Conservation (phyloP, 164 flowering plant species). For the Dillenia suffruticosa region DNA sequence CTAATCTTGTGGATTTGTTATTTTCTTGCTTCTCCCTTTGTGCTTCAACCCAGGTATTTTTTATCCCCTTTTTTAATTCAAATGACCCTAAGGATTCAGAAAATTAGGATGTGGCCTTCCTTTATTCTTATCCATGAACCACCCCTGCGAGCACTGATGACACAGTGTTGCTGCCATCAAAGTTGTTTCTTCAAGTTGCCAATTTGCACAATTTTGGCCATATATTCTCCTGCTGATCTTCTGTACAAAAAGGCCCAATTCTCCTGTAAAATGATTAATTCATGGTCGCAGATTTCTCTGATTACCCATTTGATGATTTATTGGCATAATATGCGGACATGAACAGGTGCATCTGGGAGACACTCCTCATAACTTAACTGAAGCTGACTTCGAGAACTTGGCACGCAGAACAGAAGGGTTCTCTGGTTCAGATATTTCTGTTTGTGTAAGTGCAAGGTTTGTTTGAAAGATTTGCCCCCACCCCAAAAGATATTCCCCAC, state of each 20-base stretch:
- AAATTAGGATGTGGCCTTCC: too few species aligned
- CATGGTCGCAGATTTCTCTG: too few species aligned
- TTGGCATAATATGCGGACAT: neutral
- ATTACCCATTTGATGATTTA: too few species aligned
- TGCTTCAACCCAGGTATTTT: neutral
- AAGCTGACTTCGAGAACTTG: conserved; percentile 80
- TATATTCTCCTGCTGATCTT: too few species aligned
- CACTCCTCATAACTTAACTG: conserved; percentile 88
- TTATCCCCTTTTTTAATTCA: neutral
- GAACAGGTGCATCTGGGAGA: conserved; percentile 96
- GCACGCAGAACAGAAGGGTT: conserved; percentile 86
- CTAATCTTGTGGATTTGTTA: neutral
- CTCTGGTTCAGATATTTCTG: conserved; percentile 96
- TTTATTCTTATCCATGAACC: neutral
- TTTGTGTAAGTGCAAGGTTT: conserved; percentile 65
- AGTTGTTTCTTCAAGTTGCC: too few species aligned
- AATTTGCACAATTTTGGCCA: too few species aligned
- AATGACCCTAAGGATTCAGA: too few species aligned
- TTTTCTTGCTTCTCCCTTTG: neutral
- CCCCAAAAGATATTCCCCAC: neutral
- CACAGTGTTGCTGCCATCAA: too few species aligned
- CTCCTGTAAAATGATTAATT: too few species aligned
- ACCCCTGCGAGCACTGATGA: neutral
- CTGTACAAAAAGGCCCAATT: too few species aligned
- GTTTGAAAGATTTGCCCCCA: neutral